Evolutionary conservation across 495 filamentous ascomycete species (phyloP).

Genomic region (Podospora didyma): DNA sequence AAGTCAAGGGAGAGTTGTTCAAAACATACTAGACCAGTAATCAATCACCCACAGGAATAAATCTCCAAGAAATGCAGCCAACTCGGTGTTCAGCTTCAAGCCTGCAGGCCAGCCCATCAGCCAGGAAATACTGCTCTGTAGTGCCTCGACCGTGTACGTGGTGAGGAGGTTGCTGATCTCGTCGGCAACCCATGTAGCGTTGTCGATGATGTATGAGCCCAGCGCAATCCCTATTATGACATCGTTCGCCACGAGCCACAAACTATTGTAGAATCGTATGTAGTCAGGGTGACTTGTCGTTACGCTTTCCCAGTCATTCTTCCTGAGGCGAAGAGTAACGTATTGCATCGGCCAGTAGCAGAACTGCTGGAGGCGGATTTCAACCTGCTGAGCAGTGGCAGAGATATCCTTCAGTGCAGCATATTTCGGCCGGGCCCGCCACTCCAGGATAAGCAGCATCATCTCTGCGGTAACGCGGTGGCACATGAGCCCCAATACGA

Average conservation of each 20-base stretch:
- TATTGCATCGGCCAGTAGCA: slow-evolving; percentile 99
- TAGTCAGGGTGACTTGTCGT: slow-evolving; percentile 96
- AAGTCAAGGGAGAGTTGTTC: background rate
- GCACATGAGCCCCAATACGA: slow-evolving; percentile 72
- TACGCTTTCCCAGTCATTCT: slow-evolving; percentile 91
- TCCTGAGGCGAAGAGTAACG: slow-evolving; percentile 78
- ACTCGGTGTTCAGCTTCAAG: slow-evolving; percentile 91
- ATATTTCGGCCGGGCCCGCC: slow-evolving; percentile 73
- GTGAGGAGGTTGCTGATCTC: slow-evolving; percentile 75
- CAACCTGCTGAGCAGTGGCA: slow-evolving; percentile 96
- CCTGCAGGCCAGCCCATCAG: slow-evolving; percentile 98
- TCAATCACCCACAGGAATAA: slow-evolving; percentile 98
- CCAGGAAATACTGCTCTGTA: slow-evolving; percentile 89
- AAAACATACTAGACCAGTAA: slow-evolving; percentile 75
- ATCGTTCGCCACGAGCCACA: slow-evolving; percentile 98
- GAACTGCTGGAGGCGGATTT: slow-evolving; percentile 96
- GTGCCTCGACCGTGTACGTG: slow-evolving; percentile 80
- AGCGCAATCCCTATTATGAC: slow-evolving; percentile 97
- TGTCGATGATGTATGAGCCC: slow-evolving; percentile 96
- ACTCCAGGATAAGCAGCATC: slow-evolving; percentile 77
- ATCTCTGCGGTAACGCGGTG: slow-evolving; percentile 79
- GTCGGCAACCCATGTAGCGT: slow-evolving; percentile 77
- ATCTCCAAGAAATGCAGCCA: slow-evolving; percentile 89
- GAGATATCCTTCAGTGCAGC: slow-evolving; percentile 93
- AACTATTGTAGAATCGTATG: slow-evolving; percentile 97